phyloP scores from a whole-genome alignment of 306 rosid species.

The apple (Malus domestica) region DNA sequence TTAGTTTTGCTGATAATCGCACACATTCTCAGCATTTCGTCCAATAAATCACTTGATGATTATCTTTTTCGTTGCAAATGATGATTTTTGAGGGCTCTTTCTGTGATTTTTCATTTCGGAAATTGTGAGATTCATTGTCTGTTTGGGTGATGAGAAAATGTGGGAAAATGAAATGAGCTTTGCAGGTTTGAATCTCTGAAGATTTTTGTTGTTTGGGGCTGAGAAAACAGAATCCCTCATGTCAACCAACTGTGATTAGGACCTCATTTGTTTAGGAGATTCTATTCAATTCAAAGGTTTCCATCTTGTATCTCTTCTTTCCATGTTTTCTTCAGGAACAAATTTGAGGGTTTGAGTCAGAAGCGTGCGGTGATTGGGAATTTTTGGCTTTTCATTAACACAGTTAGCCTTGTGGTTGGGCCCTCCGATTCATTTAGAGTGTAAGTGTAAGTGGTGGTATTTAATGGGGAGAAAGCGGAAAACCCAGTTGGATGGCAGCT shows the following conservation, averaged over 20 bases:
- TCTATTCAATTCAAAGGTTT: not conserved
- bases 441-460: not conserved
- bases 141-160: slow-evolving; percentile 17
- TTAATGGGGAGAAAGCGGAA: not conserved
- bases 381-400: not conserved
- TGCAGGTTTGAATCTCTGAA: slow-evolving; percentile 19
- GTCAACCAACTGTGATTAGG: not conserved
- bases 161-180: not conserved
- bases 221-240: not conserved
- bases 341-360: not conserved
- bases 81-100: not conserved
- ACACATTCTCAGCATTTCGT: slow-evolving; percentile 17
- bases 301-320: not conserved
- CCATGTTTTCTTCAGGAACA: not conserved
- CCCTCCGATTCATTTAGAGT: not conserved
- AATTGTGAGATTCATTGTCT: slow-evolving; percentile 11
- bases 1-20: slow-evolving; percentile 12
- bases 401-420: slow-evolving; percentile 5
- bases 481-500: not conserved
- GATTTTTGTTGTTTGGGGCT: slow-evolving; percentile 23
- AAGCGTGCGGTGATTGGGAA: not conserved
- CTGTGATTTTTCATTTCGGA: not conserved
- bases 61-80: not conserved
- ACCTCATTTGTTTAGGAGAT: not conserved
- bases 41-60: slow-evolving; percentile 10